Evolutionary conservation across 2,329 filamentous ascomycete genomes (phyloP), one percentile per base, ranked within the genome.

Genomic region (Fusarium udum): DNA sequence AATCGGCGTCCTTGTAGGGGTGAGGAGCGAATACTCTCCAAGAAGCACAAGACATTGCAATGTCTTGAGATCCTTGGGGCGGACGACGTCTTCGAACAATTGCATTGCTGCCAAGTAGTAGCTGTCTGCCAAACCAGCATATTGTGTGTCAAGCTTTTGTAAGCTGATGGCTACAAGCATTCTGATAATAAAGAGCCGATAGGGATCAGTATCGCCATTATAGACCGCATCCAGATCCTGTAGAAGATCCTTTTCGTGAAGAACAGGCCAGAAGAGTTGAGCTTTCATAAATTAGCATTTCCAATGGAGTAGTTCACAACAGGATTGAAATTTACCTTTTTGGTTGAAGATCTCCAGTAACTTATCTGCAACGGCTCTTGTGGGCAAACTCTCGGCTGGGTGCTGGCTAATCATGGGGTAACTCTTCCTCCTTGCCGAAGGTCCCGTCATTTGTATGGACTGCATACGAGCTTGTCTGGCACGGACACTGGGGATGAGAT

Each of bases 111-210:
- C 93, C 28, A 98, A 87, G 79, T 98, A 98, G 83, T 97, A 98
- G 79, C 94, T 95, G 82, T 98, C 95, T 36, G 96, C 95, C 34
- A 98, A 85, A 31, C 95, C 95, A n/a, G 95, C 95, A 81, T 96
- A 98, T 73, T 93, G 91, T 0, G 92, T 90, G 79, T 95, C 94
- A 78, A 98, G 87, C 82, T 97, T 97, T 82, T 98, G 95, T 82
- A 98, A 89, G 80, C 94, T 95, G 78, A 98, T 97, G 36, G 96
- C 95, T 78, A 98, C 91, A 60, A 98, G 94, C 90, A 98, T 95
- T 65, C 94, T 92, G 57, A 97, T 85, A 49, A 95, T 89, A 78
- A 98, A 98, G 77, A 96, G 95, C 79, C 95, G 92, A 80, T 95
- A 95, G 1, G 94, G 87, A 75, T 97, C 93, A 10, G 84, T 87